phyloP scores from a whole-genome alignment of 2,329 filamentous ascomycete genomes.

The Ambrosiella xylebori region DNA sequence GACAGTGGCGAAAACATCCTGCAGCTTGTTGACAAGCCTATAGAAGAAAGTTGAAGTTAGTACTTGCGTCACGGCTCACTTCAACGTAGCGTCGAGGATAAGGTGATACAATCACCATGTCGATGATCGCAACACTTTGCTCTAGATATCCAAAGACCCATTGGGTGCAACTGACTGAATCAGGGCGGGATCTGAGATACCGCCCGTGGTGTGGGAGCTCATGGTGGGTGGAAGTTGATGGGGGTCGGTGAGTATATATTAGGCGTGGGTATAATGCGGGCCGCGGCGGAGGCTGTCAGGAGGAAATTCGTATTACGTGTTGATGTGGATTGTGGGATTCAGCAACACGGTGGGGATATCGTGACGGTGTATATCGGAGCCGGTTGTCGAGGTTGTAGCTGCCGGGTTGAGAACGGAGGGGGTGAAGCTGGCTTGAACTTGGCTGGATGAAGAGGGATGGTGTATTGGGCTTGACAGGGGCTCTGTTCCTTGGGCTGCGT shows the following conservation, averaged over 20 bases:
- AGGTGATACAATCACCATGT: neutral
- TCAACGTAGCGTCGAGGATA: neutral
- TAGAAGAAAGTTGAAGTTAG: constrained; percentile 13
- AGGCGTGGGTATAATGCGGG: neutral
- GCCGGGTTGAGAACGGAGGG: constrained; percentile 4
- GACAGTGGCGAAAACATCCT: constrained; percentile 97
- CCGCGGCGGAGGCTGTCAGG: neutral
- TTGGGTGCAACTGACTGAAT: constrained; percentile 34
- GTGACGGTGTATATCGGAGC: neutral
- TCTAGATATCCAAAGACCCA: neutral
- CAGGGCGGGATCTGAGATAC: constrained; percentile 49
- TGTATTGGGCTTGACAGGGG: constrained; percentile 2
- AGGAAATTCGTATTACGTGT: neutral
- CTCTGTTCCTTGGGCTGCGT: constrained; percentile 1
- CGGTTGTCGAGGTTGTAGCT: neutral
- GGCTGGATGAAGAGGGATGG: constrained; percentile 6
- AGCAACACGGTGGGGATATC: neutral
- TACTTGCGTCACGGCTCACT: neutral
- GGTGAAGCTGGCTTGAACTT: neutral
- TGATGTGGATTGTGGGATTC: neutral
- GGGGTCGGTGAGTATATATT: neutral
- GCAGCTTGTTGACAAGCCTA: constrained; percentile 91
- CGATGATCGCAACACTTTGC: neutral
- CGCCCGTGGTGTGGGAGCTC: constrained; percentile 25
- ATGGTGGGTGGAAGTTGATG: constrained; percentile 2